Percentiles rank a stretch among this genome's conserved stretches.
Evolutionary conservation across 495 filamentous ascomycete genomes (phyloP).

Genomic region (Bathelium albidoporum): DNA sequence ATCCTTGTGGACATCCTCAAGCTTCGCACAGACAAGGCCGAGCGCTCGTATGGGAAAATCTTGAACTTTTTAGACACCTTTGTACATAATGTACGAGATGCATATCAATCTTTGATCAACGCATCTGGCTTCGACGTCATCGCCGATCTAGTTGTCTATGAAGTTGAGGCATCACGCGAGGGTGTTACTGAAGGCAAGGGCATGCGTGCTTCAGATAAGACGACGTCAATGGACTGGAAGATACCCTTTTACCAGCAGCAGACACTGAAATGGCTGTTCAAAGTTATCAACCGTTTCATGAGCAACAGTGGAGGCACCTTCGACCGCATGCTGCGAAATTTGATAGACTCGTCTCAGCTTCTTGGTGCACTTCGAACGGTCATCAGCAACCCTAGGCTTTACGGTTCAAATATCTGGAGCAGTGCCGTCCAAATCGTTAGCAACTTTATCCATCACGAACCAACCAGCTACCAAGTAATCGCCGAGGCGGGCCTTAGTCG

Average conservation of each 20-base stretch:
- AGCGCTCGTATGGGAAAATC: constrained; percentile 68
- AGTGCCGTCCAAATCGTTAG: constrained; percentile 80
- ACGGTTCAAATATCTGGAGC: constrained; percentile 89
- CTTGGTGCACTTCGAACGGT: constrained; percentile 68
- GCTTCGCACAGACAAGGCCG: constrained; percentile 69
- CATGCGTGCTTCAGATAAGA: constrained; percentile 67
- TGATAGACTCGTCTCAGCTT: constrained; percentile 85
- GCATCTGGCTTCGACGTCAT: constrained; percentile 78
- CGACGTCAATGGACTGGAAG: constrained; percentile 75
- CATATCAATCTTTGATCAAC: constrained; percentile 66
- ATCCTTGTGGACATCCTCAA: constrained; percentile 84
- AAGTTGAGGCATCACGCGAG: constrained; percentile 61
- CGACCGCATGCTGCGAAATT: constrained; percentile 78
- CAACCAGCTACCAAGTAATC: constrained; percentile 91
- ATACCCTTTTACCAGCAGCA: constrained; percentile 89
- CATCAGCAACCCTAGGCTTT: constrained; percentile 65
- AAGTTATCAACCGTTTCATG: constrained; percentile 95
- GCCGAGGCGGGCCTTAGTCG: constrained; percentile 85
- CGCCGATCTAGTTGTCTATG: constrained; percentile 69
- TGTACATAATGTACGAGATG: constrained; percentile 68
- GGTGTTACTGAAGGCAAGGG: constrained; percentile 56
- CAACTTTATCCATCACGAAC: constrained; percentile 97
- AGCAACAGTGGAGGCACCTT: constrained; percentile 71
- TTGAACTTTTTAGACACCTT: constrained; percentile 79
- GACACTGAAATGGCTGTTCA: constrained; percentile 84